Conservation (phyloP, 192 early-diverging fungal genomes). For the Lunasporangiospora selenospora region DNA sequence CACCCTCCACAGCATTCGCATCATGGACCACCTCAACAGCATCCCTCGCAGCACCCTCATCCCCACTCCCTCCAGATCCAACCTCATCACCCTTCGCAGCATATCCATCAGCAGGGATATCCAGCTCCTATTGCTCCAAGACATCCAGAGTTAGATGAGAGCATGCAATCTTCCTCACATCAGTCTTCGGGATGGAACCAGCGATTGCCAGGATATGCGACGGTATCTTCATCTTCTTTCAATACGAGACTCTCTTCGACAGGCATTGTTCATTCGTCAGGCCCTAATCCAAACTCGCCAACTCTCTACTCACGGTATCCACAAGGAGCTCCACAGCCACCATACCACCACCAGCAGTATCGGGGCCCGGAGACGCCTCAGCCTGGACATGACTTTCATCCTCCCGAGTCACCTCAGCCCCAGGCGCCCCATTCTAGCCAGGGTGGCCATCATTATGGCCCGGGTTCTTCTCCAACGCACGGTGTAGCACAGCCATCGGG, state of each 20-base stretch:
- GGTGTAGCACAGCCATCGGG: slow-evolving; percentile 8
- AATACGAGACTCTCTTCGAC: slow-evolving; percentile 38
- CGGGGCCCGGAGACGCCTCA: slow-evolving; percentile 11
- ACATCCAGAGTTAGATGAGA: slow-evolving; percentile 40
- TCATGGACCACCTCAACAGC: too few species aligned
- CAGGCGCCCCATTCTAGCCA: slow-evolving; percentile 35
- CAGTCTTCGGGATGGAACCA: slow-evolving; percentile 43
- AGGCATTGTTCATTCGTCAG: slow-evolving; percentile 34
- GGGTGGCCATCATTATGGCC: slow-evolving; percentile 26
- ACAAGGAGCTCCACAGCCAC: slow-evolving; percentile 3
- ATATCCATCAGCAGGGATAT: slow-evolving; percentile 31
- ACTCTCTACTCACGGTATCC: slow-evolving; percentile 30
- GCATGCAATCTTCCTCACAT: slow-evolving; percentile 25
- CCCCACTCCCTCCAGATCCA: slow-evolving; percentile 2
- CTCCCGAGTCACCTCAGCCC: slow-evolving; percentile 16
- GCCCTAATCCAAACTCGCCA: slow-evolving; percentile 18
- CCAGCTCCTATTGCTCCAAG: too few species aligned
- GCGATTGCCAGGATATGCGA: slow-evolving; percentile 31
- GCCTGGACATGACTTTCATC: slow-evolving; percentile 34
- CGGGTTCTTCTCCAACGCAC: slow-evolving; percentile 17
- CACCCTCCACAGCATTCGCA: too few species aligned
- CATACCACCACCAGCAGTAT: slow-evolving; percentile 31
- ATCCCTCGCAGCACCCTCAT: neutral
- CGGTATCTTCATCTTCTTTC: slow-evolving; percentile 27
- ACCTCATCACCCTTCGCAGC: slow-evolving; percentile 23